A percentile compares a stretch with the other conserved stretches of the same genome.
These are phyloP conservation scores for Wallacemonas sp. DNA, from an alignment of 208 protist genomes.

Conservation along the genomic window DNA sequence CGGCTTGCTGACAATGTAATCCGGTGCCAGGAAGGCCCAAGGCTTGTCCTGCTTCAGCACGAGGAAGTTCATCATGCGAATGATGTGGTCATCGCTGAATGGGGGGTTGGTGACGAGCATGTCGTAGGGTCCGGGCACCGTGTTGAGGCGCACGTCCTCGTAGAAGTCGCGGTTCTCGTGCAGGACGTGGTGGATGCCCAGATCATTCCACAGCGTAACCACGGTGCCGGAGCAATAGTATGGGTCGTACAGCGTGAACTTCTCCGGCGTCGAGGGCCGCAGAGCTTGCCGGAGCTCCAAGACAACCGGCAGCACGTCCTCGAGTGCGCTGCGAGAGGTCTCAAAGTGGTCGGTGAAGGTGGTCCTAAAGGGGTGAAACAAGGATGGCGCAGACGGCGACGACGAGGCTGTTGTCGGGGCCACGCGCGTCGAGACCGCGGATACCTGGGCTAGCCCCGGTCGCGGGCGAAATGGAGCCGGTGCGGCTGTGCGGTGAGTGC, in stretches of 20 bases:
- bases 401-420: no score
- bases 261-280: constrained; percentile 44
- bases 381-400: no score
- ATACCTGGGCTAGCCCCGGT: no score
- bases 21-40: constrained; percentile 70
- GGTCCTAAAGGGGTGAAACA: constrained; percentile 47
- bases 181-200: constrained; percentile 71
- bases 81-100: constrained; percentile 83
- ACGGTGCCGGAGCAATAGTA: constrained; percentile 87
- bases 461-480: no score
- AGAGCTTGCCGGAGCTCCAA: constrained; percentile 54
- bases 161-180: constrained; percentile 92
- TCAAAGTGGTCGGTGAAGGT: constrained; percentile 89
- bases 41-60: constrained; percentile 38
- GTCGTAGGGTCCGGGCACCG: constrained; percentile 65
- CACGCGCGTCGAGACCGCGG: no score
- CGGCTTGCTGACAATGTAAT: constrained; percentile 73
- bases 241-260: constrained; percentile 83
- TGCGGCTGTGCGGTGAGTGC: no score
- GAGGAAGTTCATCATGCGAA: constrained; percentile 50
- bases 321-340: constrained; percentile 58
- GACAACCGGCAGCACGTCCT: constrained; percentile 59
- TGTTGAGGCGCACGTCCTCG: constrained; percentile 34
- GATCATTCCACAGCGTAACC: constrained; percentile 32
- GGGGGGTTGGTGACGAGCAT: constrained; percentile 82